phyloP scores from a whole-genome alignment of 2,329 filamentous ascomycete genomes.

The Graphilbum ipis-grandicollis region DNA sequence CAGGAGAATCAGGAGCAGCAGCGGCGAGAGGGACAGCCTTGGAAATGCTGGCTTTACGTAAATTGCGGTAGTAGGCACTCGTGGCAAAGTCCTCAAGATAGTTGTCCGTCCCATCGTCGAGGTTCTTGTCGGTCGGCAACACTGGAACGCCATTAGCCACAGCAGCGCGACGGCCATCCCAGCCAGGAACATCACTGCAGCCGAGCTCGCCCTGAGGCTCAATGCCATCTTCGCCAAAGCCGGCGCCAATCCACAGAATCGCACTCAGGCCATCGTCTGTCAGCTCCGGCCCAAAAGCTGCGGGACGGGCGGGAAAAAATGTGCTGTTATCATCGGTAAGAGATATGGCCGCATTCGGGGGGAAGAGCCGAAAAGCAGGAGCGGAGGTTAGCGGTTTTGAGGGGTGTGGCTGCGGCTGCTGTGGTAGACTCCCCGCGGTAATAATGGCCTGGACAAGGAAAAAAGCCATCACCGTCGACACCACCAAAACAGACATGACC shows the following conservation, averaged over 20 bases:
- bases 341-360: constrained; percentile 87
- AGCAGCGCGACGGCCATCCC: constrained; percentile 41
- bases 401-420: too few species aligned
- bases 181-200: constrained; percentile 86
- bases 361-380: constrained; percentile 59
- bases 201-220: constrained; percentile 70
- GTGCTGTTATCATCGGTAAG: constrained; percentile 97
- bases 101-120: constrained; percentile 70
- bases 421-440: too few species aligned
- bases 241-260: constrained; percentile 83
- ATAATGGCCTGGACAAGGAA: too few species aligned
- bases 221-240: constrained; percentile 66
- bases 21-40: background rate
- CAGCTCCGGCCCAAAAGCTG: constrained; percentile 75
- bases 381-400: too few species aligned
- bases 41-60: constrained; percentile 1
- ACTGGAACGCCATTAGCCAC: constrained; percentile 12
- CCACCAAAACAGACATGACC: too few species aligned
- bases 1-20: too few species aligned
- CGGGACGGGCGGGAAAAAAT: constrained; percentile 83
- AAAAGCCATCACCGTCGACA: too few species aligned
- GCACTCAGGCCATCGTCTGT: constrained; percentile 65
- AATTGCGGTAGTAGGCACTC: constrained; percentile 1
- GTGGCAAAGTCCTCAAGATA: constrained; percentile 46
- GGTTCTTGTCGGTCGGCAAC: constrained; percentile 22